These are phyloP conservation scores for Apiospora phragmitis DNA, from an alignment of 2,329 filamentous ascomycete genomes.

Conservation along the genomic window DNA sequence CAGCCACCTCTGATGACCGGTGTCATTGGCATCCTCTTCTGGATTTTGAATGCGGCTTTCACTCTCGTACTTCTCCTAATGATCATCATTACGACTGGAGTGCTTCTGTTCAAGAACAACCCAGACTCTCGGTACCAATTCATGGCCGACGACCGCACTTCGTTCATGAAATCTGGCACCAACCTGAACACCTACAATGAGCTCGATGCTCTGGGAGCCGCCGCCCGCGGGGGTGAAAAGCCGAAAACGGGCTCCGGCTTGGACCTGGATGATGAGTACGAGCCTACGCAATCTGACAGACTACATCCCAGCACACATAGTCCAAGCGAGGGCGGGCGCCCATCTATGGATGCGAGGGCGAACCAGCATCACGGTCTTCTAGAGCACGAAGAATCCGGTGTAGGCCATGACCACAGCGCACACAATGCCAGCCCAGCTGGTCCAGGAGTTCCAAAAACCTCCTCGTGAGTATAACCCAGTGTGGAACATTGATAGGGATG, in stretches of 20 bases:
- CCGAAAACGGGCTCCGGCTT: neutral
- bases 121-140: constrained; percentile 93
- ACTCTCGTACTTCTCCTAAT: constrained; percentile 80
- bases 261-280: constrained; percentile 3
- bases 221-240: neutral
- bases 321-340: neutral
- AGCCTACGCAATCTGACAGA: neutral
- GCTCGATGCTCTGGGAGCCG: constrained; percentile 7
- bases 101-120: constrained; percentile 87
- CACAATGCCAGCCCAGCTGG: neutral
- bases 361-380: neutral
- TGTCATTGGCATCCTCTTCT: constrained; percentile 86
- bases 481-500: neutral
- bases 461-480: neutral
- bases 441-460: constrained; percentile 3
- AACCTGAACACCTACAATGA: constrained; percentile 9
- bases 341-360: neutral
- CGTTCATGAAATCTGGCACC: constrained; percentile 83
- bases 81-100: constrained; percentile 69
- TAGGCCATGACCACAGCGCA: neutral
- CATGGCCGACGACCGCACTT: constrained; percentile 94
- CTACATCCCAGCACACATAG: neutral
- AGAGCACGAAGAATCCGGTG: neutral
- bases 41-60: constrained; percentile 83
- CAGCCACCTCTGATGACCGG: constrained; percentile 82